Conservation (phyloP, 2,329 filamentous ascomycete genomes). For the Sodiomyces alkalinus region DNA sequence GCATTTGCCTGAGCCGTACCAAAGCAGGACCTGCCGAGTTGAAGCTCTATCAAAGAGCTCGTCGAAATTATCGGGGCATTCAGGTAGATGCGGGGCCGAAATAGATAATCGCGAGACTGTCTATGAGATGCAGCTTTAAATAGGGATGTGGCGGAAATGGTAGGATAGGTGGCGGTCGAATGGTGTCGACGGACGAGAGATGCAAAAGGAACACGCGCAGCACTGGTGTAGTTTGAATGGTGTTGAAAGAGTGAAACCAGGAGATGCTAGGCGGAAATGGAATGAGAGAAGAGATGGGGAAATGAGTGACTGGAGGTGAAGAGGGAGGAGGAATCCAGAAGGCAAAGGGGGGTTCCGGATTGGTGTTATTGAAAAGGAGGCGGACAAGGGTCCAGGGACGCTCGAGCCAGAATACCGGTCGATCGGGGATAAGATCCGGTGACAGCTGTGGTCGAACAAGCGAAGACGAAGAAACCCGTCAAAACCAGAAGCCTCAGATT, state of each 20-base stretch:
- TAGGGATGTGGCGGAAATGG: slow-evolving; percentile 1
- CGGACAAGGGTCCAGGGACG: slow-evolving; percentile 9
- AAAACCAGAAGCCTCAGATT: too few relatives aligned
- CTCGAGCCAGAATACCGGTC: slow-evolving; percentile 10
- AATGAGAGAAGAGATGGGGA: not conserved
- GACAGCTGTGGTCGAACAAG: too few relatives aligned
- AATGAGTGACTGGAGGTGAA: slow-evolving; percentile 5
- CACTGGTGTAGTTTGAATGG: slow-evolving; percentile 6
- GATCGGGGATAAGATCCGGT: slow-evolving; percentile 11
- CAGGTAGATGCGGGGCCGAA: slow-evolving; percentile 10
- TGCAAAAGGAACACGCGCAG: slow-evolving; percentile 7
- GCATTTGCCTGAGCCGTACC: slow-evolving; percentile 9
- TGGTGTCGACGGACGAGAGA: slow-evolving; percentile 5
- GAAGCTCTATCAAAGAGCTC: slow-evolving; percentile 24
- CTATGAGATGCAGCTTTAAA: too few relatives aligned
- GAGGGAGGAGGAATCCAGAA: slow-evolving; percentile 12
- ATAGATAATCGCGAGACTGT: too few relatives aligned
- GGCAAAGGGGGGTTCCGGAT: slow-evolving; percentile 7
- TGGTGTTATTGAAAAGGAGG: slow-evolving; percentile 12
- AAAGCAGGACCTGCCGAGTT: slow-evolving; percentile 10
- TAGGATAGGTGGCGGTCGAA: slow-evolving; percentile 3
- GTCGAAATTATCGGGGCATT: slow-evolving; percentile 18
- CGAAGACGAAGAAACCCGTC: too few relatives aligned
- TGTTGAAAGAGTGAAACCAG: slow-evolving; percentile 8
- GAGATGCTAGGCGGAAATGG: not conserved